A percentile compares a stretch with the other conserved stretches of the same genome.
Evolutionary conservation across 768 basidiomycete genomes (phyloP).

Genomic region (Boletus rex-veris): DNA sequence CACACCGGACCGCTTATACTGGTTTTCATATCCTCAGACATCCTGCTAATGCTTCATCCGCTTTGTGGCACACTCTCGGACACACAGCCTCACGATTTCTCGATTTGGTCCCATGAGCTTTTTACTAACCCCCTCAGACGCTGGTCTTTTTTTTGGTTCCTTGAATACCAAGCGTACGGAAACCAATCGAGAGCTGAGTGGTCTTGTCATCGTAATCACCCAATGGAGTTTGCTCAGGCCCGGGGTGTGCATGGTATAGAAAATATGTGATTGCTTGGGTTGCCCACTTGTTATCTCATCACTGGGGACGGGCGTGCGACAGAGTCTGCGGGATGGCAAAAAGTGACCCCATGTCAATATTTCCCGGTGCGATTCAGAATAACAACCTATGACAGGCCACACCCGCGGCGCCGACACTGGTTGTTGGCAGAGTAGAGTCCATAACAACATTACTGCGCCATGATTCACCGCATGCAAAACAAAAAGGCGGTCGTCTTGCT

Average conservation of each 20-base stretch:
- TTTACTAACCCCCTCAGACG: background rate
- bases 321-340: background rate
- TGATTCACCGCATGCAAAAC: no score
- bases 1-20: background rate
- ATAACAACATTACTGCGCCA: background rate
- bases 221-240: slow-evolving; percentile 8
- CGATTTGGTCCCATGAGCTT: background rate
- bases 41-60: slow-evolving; percentile 20
- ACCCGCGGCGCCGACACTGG: background rate
- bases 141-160: background rate
- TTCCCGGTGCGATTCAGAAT: background rate
- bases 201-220: slow-evolving; percentile 5
- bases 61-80: slow-evolving; percentile 32
- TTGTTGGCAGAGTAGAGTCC: background rate
- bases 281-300: background rate
- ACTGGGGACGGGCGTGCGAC: background rate
- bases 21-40: slow-evolving; percentile 17
- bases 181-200: slow-evolving; percentile 4
- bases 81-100: slow-evolving; percentile 22
- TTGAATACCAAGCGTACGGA: background rate
- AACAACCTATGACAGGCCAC: background rate
- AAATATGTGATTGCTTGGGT: background rate
- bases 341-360: background rate
- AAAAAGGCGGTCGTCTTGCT: no score
- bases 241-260: background rate